Base-by-base conservation (phyloP, 2,329 filamentous ascomycete species). In the Cladosporium velox region DNA sequence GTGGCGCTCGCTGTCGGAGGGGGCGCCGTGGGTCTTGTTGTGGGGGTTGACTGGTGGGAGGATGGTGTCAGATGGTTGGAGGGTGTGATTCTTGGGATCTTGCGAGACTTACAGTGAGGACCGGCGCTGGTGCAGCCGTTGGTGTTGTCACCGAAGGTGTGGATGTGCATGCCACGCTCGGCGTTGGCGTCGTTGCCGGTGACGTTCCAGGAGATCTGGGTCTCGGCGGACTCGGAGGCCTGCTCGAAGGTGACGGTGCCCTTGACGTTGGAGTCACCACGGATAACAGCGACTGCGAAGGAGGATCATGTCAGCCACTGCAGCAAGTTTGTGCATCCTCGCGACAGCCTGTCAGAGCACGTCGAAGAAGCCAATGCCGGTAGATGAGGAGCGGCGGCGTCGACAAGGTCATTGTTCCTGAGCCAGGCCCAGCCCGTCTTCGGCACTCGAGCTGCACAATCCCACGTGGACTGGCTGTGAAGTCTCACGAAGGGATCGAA, bases 61-160 rank as follows among this genome's bases (percentile, higher is more conserved):
- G 35, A 18, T 47, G 47, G 41, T 18, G 41, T 44, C 44, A 55
- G 59, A 54, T 47, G 67, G 68, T 59, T 26, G 38, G 30, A 26
- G 15, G 28, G 52, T 6, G 51, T 24, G 26, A 51, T 14, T n/a
- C 49, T 52, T 30, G 52, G 34, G 3, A 18, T 30, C 26, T 21
- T 5, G 24, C 24, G 24, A 24, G 28, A 83, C 91, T 79, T 85
- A 96, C 93, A 99, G 86, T 99, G 95, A 82, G 95, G 94, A 64
- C 95, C 95, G 73, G 95, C 95, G 73, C 91, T 96, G 72, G 94
- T 98, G 91, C 95, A 99, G 81, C 95, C 95, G 84, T 99, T 99
- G 87, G 95, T 98, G 88, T 98, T 98, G 88, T 98, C 95, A 80
- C 95, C 95, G 78, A 97, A 99, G 81, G 95, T 92, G 86, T 99